These are phyloP conservation scores for Stephanodiscus triporus DNA, from an alignment of 108 stramenopile species.

Conservation along the genomic window DNA sequence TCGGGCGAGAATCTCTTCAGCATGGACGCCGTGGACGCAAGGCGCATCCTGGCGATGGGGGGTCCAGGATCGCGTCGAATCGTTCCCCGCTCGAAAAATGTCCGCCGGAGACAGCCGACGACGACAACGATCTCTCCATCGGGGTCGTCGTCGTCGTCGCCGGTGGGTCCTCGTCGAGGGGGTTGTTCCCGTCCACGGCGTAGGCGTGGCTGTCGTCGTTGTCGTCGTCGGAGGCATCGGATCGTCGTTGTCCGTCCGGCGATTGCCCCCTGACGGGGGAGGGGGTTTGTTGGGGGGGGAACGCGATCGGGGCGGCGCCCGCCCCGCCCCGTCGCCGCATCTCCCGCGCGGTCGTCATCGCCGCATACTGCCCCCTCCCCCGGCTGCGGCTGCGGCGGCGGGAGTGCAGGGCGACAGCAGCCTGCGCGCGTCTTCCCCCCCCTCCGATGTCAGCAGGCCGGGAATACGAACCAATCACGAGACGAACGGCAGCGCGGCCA, in stretches of 20 bases:
- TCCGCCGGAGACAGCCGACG: conserved; percentile 1
- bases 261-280: too few relatives aligned
- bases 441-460: conserved; percentile 39
- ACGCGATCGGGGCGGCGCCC: neutral
- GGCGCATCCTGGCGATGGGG: conserved; percentile 43
- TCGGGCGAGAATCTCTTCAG: conserved; percentile 49
- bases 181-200: neutral
- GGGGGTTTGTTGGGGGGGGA: too few relatives aligned
- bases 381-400: too few relatives aligned
- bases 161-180: neutral
- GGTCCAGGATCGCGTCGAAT: conserved; percentile 6
- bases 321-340: neutral
- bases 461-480: conserved; percentile 48
- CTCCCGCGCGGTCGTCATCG: neutral
- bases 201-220: neutral
- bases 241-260: neutral
- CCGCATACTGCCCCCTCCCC: neutral
- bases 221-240: neutral
- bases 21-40: conserved; percentile 36
- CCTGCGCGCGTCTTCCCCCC: conserved; percentile 22
- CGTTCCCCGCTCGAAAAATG: neutral
- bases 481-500: conserved; percentile 33
- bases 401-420: too few relatives aligned
- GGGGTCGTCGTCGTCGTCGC: conserved; percentile 25
- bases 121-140: neutral